These are phyloP conservation scores for Trichoderma brevicompactum DNA, from an alignment of 2,329 filamentous ascomycete species.

Conservation along the genomic window DNA sequence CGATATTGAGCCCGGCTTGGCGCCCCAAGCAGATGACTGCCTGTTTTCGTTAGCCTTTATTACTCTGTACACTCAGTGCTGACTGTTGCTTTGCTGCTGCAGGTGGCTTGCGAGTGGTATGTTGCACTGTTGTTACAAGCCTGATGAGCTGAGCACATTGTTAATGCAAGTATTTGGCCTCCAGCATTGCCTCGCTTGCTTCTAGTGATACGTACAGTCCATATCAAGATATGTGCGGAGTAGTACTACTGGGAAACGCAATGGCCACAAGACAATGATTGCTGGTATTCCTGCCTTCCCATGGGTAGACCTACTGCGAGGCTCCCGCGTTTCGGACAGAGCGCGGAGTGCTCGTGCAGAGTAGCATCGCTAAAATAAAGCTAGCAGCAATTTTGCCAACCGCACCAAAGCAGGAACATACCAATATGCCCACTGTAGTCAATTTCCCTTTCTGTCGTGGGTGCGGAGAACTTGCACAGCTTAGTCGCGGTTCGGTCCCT, in stretches of 20 bases:
- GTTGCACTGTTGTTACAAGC: neutral
- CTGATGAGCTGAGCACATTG: neutral
- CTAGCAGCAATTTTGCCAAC: no score
- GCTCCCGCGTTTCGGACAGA: neutral
- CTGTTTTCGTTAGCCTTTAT: constrained; percentile 12
- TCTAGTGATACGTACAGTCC: neutral
- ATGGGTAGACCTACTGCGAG: neutral
- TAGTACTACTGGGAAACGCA: neutral
- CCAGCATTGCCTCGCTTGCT: neutral
- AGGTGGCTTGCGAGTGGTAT: constrained; percentile 4
- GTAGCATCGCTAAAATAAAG: no score
- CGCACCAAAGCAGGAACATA: neutral
- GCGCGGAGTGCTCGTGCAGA: neutral
- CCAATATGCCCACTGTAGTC: neutral
- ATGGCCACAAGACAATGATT: neutral
- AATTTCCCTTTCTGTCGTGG: constrained; percentile 27
- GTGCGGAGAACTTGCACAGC: constrained; percentile 18
- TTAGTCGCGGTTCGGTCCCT: constrained; percentile 25
- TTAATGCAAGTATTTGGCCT: neutral
- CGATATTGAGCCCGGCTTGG: constrained; percentile 18
- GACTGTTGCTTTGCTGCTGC: constrained; percentile 9
- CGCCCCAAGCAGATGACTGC: constrained; percentile 10
- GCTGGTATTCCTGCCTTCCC: neutral
- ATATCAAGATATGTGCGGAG: no score
- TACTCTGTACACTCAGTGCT: neutral